phyloP scores from a whole-genome alignment of 129 eudicot genomes.

The Mikania micrantha region DNA sequence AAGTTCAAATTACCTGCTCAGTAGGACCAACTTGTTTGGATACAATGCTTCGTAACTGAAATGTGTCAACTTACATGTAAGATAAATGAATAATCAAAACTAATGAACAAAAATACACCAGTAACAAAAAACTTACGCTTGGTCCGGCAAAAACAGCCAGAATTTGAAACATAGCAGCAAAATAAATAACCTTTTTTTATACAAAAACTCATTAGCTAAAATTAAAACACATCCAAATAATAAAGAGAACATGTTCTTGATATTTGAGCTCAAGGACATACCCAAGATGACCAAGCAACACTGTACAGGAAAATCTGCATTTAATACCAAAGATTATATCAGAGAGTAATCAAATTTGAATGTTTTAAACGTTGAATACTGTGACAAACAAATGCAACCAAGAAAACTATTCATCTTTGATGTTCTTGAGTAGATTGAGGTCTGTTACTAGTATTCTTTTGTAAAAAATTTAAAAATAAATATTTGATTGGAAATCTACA shows the following conservation, averaged over 20 bases:
- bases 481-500: not conserved
- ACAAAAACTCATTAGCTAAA: conserved; percentile 20
- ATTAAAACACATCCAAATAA: not conserved
- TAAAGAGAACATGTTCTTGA: not conserved
- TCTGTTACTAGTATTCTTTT: not conserved
- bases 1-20: conserved; percentile 56
- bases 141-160: conserved; percentile 66
- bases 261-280: conserved; percentile 28
- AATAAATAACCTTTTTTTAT: conserved; percentile 60
- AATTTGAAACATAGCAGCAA: conserved; percentile 54
- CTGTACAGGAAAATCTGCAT: conserved; percentile 82
- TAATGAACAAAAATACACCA: not conserved
- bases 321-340: not conserved
- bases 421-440: not conserved
- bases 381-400: not conserved
- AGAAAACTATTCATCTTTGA: not conserved
- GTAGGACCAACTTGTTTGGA: conserved; percentile 86
- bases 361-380: not conserved
- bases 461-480: not conserved
- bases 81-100: not conserved
- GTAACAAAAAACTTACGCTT: conserved; percentile 45
- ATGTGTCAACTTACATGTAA: not conserved
- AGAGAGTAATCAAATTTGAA: not conserved
- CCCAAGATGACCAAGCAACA: conserved; percentile 89
- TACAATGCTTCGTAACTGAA: conserved; percentile 77